Evolutionary conservation across 2,329 filamentous ascomycete species (phyloP), one percentile per base, ranked within the genome.

Genomic region (Tolypocladium tundrense): DNA sequence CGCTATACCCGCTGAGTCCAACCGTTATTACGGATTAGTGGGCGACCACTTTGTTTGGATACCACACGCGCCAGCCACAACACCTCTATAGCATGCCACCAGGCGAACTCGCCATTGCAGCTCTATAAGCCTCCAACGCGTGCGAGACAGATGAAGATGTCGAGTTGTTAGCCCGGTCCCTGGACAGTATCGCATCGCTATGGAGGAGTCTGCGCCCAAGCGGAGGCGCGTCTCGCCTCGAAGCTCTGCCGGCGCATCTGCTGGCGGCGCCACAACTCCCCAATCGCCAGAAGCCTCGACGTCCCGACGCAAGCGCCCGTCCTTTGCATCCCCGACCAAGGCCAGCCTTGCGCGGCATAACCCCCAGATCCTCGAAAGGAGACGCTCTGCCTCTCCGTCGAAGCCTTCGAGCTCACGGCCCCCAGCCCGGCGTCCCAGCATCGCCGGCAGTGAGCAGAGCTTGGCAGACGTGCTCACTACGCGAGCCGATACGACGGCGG

Each of bases 291-390:
- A 21, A 40, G 62, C 61, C 19, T 64, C 60, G 43, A 58, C 56
- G 39, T 64, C 66, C 41, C 68, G 63, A 59, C 69, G 65, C 39
- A 66, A 65, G 53, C 77, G 78, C 1, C 78, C 81, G 1, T 87
- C 85, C 1, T 88, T 85, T 66, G 82, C 82, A 57, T 87, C 85
- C n/a, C 85, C 87, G 0, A 88, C 85, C 0, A 83, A 79, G 66
- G 78, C 85, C 14, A 88, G 84, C 64, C 71, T 88, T 16, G 76
- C 84, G 58, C 80, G 82, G 61, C 79, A 82, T 53, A 82, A 87
- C 60, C 82, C 85, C 0, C 79, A 84, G 13, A 74, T 86, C 8
- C 70, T 86, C 40, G 73, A 77, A 58, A 75, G 78, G 61, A 68
- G 73, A 66, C 64, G 73, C 64, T 72, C 73, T 58, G 67, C 72